Evolutionary conservation across 768 basidiomycete genomes (phyloP), one percentile per base, ranked within the genome.

Genomic region (Naganishia kalamii): DNA sequence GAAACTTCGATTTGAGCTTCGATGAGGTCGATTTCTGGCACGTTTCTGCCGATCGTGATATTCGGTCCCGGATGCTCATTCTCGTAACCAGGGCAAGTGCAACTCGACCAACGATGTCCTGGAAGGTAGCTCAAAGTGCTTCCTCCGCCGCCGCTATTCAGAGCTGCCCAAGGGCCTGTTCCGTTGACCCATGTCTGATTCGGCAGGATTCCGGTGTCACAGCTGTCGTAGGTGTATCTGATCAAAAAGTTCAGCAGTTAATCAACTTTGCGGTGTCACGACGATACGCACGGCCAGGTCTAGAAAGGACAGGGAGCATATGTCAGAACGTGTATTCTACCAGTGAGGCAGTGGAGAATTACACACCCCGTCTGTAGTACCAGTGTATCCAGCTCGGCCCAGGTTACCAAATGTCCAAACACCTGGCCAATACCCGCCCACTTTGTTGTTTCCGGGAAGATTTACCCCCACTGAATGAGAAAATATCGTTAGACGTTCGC

Each of bases 21-120:
- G 65, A 94, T 74, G 66, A 98, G 82, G 77, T 97, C 93, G 70
- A 97, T 91, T 80, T 98, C 94, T 1, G 94, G 93, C 1, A 87
- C 89, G 33, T 85, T 85, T 59, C 93, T 85, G 21, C 86, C 89
- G 17, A 72, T 70, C 30, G 77, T 82, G 61, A 82, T 81, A 41
- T 71, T 81, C 3, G 93, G 93, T 12, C 93, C 93, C 1, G 93
- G 93, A 74, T 98, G 93, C 70, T 90, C 89, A 30, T 85, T 84
- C 27, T 57, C 54, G 54, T 57, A 57, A 13, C 85, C 86, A 0
- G 87, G 79, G 75, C 93, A 98, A 2, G 92, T 93, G 77, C 93
- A 98, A 0, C 90, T 84, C 0, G 85, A 86, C 44, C 67, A 51
- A 30, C 74, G 68, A 62, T 78, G 78, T 29, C 78, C 78, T 25